Base-by-base conservation (phyloP, 2,329 filamentous ascomycete species). In the Microsporum audouinii region DNA sequence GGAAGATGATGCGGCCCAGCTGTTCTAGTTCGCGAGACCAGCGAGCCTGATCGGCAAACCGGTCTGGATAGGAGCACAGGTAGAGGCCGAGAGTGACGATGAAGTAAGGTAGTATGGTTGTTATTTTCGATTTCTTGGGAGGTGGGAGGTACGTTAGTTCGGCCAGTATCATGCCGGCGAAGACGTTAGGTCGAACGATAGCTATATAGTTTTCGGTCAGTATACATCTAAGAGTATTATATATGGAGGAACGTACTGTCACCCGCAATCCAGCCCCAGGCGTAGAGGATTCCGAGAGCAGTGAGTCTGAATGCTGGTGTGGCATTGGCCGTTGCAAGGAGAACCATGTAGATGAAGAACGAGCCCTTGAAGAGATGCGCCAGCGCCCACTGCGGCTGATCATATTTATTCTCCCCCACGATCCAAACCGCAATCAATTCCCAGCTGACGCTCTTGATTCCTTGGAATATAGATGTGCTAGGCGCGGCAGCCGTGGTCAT, bases 111-210 rank as follows among this genome's bases (percentile, higher is more conserved):
- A 85, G 68, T 41, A 79, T 14, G 58, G 72, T 72, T 12, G 73
- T 72, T 5, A 75, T 61, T 27, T 77, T 77, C n/a, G 78, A 75
- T 34, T 77, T 77, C 55, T 74, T 66, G 7, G 79, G 74, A 65
- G 77, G 80, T 23, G 80, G 76, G 57, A 75, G 76, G 65, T 80
- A 78, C 0, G 76, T 71, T 47, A 85, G 67, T 66, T 86, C 84
- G 36, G 82, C 80, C 34, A 87, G 75, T 67, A 86, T 81, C 66
- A 83, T 82, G 63, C 84, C 84, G 62, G 80, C 80, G 71, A 84
- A 82, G 68, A 85, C 81, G 69, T 84, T 84, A 72, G 82, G 80
- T 57, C 80, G 79, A 63, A 82, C 82, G 39, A 72, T 72, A 34
- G 75, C 76, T 78, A 56, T 2, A 12, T 4, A 47, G n/a, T 56